A percentile compares a stretch with the other conserved stretches of the same genome.
Conservation (phyloP, 2,329 filamentous ascomycete species). For the Pseudogymnoascus sp. region DNA sequence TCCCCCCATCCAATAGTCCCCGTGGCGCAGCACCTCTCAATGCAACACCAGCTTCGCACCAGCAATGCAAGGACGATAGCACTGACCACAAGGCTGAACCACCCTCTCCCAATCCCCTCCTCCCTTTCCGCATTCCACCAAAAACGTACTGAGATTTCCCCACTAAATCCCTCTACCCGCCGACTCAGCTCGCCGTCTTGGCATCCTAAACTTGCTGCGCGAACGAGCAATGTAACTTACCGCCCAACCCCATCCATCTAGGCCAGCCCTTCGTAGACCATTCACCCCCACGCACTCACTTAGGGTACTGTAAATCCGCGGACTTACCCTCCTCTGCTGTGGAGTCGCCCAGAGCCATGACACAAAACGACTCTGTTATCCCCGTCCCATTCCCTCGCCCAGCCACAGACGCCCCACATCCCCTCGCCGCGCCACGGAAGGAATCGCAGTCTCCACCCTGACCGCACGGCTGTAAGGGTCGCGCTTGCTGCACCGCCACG, state of each 20-base stretch:
- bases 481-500: background rate
- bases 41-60: background rate
- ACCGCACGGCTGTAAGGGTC: no score
- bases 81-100: background rate
- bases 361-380: background rate
- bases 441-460: no score
- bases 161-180: background rate
- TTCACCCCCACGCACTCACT: no score
- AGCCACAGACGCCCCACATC: background rate
- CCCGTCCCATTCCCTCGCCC: background rate
- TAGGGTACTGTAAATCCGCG: background rate
- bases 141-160: background rate
- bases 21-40: background rate
- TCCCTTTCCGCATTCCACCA: no score
- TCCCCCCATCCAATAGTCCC: background rate
- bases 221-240: background rate
- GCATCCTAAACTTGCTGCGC: background rate
- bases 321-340: background rate
- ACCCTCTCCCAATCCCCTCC: background rate
- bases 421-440: background rate
- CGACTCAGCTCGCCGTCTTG: background rate
- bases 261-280: no score
- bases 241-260: no score
- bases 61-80: background rate
- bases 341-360: no score